phyloP scores from a whole-genome alignment of 2,329 filamentous ascomycete species.

The Aureobasidium subglaciale region DNA sequence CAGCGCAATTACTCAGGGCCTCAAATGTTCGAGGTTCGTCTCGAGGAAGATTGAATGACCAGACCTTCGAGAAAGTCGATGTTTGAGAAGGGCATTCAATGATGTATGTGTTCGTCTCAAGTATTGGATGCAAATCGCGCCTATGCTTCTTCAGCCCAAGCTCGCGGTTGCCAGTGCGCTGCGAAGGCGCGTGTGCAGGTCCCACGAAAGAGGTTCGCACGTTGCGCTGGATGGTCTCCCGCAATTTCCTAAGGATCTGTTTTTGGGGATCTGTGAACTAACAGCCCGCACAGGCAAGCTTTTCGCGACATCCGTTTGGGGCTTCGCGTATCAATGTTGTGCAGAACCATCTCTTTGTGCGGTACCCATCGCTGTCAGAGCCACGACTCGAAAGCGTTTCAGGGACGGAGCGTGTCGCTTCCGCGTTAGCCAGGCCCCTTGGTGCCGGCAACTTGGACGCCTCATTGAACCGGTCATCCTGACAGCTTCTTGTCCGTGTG shows the following conservation, averaged over 20 bases:
- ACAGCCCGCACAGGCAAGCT: conserved; percentile 5
- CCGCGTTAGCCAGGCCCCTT: conserved; percentile 9
- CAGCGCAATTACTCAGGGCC: conserved; percentile 4
- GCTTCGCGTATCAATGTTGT: conserved; percentile 10
- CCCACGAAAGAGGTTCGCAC: background rate
- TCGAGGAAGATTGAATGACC: background rate
- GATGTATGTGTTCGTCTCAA: conserved; percentile 13
- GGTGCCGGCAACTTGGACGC: conserved; percentile 8
- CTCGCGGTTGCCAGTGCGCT: conserved; percentile 6
- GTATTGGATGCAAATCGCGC: background rate
- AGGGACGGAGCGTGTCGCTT: conserved; percentile 1
- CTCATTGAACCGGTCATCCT: conserved; percentile 9
- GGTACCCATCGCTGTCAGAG: background rate
- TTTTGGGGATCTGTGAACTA: conserved; percentile 5
- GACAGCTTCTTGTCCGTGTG: conserved; percentile 12
- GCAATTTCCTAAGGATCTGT: background rate
- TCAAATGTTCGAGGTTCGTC: background rate
- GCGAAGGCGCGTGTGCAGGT: background rate
- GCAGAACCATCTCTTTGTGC: conserved; percentile 4
- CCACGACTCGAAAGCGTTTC: conserved; percentile 7
- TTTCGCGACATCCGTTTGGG: conserved; percentile 10
- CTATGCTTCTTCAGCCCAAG: conserved; percentile 6
- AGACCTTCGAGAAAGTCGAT: background rate
- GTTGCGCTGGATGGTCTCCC: conserved; percentile 8
- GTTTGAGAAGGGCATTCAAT: conserved; percentile 4